Evolutionary conservation across 192 early-diverging fungal genomes (phyloP).

Genomic region (Linnemannia hyalina): DNA sequence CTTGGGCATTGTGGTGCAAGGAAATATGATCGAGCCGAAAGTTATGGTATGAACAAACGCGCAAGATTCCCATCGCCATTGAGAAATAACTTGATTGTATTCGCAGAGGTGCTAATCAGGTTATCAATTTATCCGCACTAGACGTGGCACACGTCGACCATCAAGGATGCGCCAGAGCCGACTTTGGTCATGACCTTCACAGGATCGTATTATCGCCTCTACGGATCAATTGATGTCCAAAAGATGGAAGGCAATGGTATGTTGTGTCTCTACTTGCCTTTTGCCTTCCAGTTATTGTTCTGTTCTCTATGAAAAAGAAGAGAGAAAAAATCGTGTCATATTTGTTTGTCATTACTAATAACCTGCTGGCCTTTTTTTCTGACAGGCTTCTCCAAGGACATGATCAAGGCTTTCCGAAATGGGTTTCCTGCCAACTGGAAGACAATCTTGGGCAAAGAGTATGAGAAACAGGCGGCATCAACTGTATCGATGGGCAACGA

Average conservation of each 20-base stretch:
- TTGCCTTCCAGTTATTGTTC: too few relatives aligned
- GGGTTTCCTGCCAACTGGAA: slow-evolving; percentile 25
- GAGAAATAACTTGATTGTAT: too few relatives aligned
- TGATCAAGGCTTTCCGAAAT: slow-evolving; percentile 11
- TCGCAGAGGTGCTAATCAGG: background rate
- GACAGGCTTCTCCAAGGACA: slow-evolving; percentile 14
- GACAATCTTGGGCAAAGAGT: background rate
- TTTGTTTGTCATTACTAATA: too few relatives aligned
- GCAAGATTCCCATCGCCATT: too few relatives aligned
- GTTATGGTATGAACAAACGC: background rate
- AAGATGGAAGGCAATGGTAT: slow-evolving; percentile 21
- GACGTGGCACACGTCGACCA: slow-evolving; percentile 20
- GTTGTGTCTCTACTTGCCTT: background rate
- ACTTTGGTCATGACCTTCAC: slow-evolving; percentile 10
- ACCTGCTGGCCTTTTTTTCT: too few relatives aligned
- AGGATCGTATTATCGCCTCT: slow-evolving; percentile 7
- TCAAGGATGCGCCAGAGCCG: slow-evolving; percentile 3
- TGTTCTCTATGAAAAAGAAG: too few relatives aligned
- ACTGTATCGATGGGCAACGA: background rate
- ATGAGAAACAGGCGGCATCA: background rate
- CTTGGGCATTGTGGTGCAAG: slow-evolving; percentile 3
- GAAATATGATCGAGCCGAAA: slow-evolving; percentile 13
- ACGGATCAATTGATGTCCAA: slow-evolving; percentile 17
- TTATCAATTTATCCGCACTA: background rate
- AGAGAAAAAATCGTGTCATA: too few relatives aligned